A percentile compares a stretch with the other conserved stretches of the same genome.
phyloP scores from a whole-genome alignment of 192 early-diverging fungal species.

The Piromyces sp. region DNA sequence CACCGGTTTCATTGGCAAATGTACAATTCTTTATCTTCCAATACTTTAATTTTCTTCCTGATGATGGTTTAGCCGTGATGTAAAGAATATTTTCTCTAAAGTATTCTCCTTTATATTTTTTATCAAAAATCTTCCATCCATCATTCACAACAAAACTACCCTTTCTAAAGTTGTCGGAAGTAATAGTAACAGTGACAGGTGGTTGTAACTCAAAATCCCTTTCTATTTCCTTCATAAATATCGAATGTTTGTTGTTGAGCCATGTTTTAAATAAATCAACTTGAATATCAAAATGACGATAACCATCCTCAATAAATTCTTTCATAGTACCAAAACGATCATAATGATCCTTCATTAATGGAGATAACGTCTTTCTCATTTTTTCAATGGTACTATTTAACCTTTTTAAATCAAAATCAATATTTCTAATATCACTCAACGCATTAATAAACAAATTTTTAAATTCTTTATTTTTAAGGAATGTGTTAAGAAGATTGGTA shows the following conservation, averaged over 20 bases:
- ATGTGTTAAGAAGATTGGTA: background rate
- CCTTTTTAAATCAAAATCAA: background rate
- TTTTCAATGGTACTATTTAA: background rate
- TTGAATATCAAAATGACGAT: background rate
- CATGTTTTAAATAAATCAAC: background rate
- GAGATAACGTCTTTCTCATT: fast-evolving
- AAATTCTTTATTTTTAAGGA: background rate
- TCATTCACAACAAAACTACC: background rate
- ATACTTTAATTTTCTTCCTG: background rate
- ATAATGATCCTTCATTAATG: background rate
- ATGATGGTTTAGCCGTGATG: background rate
- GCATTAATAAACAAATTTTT: background rate
- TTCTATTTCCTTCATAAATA: background rate
- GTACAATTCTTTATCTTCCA: background rate
- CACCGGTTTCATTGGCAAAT: background rate
- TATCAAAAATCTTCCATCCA: background rate
- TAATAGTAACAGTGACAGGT: background rate
- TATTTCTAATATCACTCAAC: background rate
- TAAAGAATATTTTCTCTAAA: background rate
- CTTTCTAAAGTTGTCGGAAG: background rate
- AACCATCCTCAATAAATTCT: background rate
- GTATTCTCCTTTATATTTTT: background rate
- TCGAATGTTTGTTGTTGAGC: background rate
- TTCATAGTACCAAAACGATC: background rate
- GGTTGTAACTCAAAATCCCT: background rate